Evolutionary conservation across 176 grass and related monocot genomes (phyloP).

Genomic region (Poa pratensis): DNA sequence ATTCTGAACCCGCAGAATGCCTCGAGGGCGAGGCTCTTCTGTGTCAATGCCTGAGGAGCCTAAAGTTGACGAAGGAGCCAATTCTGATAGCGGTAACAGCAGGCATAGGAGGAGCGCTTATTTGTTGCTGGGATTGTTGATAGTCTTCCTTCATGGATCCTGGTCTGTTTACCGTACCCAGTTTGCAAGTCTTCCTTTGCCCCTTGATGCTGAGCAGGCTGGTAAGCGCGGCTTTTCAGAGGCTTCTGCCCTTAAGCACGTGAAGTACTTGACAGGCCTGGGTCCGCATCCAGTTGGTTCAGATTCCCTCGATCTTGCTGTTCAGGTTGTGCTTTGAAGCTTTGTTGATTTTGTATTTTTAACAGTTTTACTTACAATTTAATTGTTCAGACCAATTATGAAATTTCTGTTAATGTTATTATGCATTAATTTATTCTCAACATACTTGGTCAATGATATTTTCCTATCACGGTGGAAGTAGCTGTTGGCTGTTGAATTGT

Average conservation of each 20-base stretch:
- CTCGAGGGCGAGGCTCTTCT: slow-evolving; percentile 44
- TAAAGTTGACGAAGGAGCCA: slow-evolving; percentile 32
- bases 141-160: slow-evolving; percentile 81
- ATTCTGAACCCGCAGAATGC: slow-evolving; percentile 45
- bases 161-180: slow-evolving; percentile 82
- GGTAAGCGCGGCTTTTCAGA: slow-evolving; percentile 93
- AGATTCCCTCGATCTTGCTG: slow-evolving; percentile 78
- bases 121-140: slow-evolving; percentile 69
- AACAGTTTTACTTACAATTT: slow-evolving; percentile 9
- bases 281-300: slow-evolving; percentile 96
- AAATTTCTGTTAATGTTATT: slow-evolving; percentile 11
- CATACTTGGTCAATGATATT: background rate
- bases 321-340: slow-evolving; percentile 62
- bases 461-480: background rate
- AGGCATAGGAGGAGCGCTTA: slow-evolving; percentile 64
- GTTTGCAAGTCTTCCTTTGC: slow-evolving; percentile 71
- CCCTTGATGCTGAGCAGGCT: slow-evolving; percentile 71
- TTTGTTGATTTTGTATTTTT: slow-evolving; percentile 3
- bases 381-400: slow-evolving; percentile 18
- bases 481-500: slow-evolving; percentile 9
- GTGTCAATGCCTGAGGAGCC: slow-evolving; percentile 36
- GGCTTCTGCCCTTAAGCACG: slow-evolving; percentile 79
- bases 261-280: slow-evolving; percentile 72
- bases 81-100: slow-evolving; percentile 35
- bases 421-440: background rate